Evolutionary conservation across 2,329 filamentous ascomycete genomes (phyloP), one percentile per base, ranked within the genome.

Genomic region (Xylariaceae sp.): DNA sequence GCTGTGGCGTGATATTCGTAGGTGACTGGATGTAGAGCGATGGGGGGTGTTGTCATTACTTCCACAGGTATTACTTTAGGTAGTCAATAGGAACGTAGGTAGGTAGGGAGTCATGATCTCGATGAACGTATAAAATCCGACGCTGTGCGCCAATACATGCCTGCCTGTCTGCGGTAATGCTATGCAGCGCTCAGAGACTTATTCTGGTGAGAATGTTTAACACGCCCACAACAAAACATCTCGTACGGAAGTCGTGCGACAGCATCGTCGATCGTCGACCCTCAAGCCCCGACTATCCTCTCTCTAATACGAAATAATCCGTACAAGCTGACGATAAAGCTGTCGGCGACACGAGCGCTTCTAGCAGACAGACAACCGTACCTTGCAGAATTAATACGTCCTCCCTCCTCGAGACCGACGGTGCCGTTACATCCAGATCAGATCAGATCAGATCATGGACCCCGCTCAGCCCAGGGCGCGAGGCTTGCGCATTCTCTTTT

Each of bases 341-440:
- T 6, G 9, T 3, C 30, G 10, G 47, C 47, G 7, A 10, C 47
- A 18, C 11, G 8, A 13, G 37, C 37, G 37, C 17, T 17, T 17
- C 17, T 18, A 18, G 2, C 17, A 18, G 17, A 18, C 17, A 35
- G 47, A 53, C 58, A 54, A 23, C 37, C 53, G 58, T 62, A 55
- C 61, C 61, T 60, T 60, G 58, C 61, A 62, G 58, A 45, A 56
- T 60, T 57, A 49, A 30, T 30, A 39, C 35, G 52, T 55, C 51
- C 44, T 9, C 55, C 34, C 48, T 30, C 17, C 11, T 23, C 7
- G 15, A 30, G 47, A 3, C 47, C 47, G 17, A 45, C n/a, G 42
- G 11, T 45, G 42, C 42, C 42, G 10, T 18, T 23, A 3, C 49
- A 35, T 30, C 49, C 49, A 55, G 34, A 18, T 18, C 17, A 18